Base-by-base conservation (phyloP, 805 yeast genomes). In the Ogataea nonfermentans region DNA sequence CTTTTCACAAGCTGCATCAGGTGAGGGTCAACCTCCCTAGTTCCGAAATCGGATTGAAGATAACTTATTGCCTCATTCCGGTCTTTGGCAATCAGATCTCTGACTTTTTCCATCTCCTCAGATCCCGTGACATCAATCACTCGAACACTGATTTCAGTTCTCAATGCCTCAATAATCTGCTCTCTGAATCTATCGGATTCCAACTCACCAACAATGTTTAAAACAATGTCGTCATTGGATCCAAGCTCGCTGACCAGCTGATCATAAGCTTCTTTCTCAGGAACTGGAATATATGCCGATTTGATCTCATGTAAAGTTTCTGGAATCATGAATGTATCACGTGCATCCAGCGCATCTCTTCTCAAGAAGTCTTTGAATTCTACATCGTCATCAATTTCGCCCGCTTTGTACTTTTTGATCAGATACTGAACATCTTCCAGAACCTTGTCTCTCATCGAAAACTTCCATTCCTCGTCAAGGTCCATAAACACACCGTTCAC, bases 401-500 rank as follows among this genome's bases (percentile, higher is more conserved):
- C 58, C 5, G 52, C 51, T 1, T 38, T 39, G 3, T 67, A 47
- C 15, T 57, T 57, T 4, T 43, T 42, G 32, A 63, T 59, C 6
- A 76, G 44, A 6, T 50, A 40, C 2, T 51, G 38, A 14, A 68
- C 68, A 62, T 90, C 98, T 16, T 64, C 67, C 16, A 66, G 62
- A 12, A 80, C 48, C 48, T 81, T 84, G 25, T 61, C 68, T 3
- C 77, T 70, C 52, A 82, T 59, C 2, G 72, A 56, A 29, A 65
- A 64, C 45, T 79, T 78, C 84, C 87, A 83, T 4, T 70, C 65
- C 1, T 70, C 62, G 19, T 42, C 40, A 48, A 81, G 68, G 3
- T 70, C 71, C 43, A 68, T 63, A 12, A 84, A 71, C 6, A 81
- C 79, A 30, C 98, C 98, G 59, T 91, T 84, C 20, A 78, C 76